Evolutionary conservation across 768 basidiomycete genomes (phyloP), one percentile per base, ranked within the genome.

Genomic region (Collybia sordida): DNA sequence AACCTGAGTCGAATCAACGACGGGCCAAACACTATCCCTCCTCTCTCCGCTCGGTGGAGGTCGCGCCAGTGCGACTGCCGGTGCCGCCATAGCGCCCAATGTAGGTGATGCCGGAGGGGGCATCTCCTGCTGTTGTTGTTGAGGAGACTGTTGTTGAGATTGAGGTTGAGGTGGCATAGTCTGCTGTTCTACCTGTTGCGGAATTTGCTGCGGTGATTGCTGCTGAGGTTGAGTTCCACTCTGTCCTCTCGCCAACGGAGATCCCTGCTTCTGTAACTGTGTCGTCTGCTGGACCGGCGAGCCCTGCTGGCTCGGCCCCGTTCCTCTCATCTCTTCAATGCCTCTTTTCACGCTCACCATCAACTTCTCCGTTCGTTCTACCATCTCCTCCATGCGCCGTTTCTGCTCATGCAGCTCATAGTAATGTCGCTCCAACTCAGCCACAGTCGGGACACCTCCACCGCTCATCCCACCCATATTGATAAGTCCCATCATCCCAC

Each of bases 391-490:
- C 70, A 87, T 72, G 63, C 77, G 71, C 59, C 70, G 71, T 66
- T 82, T 81, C 61, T 88, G 78, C 58, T 85, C 81, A 3, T 71
- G 67, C 47, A 93, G 73, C 59, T 85, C 78, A 17, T 68, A 58
- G 58, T 88, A 90, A 63, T 92, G 90, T 48, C 81, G 72, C 65
- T 86, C 86, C 54, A 93, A 68, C 55, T 93, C 91, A 6, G 59
- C 60, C 44, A 78, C 59, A 14, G 80, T 82, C 42, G 74, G 74
- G 9, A 73, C 65, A 4, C 50, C 48, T 31, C 68, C 66, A 9
- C 35, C 21, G 5, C 36, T 45, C 35, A 12, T 17, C 31, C 47
- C 23, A 6, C 47, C 41, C 0, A 42, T 40, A 28, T 49, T 40
- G 21, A 37, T 46, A 1, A 37, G n/a, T 12, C 73, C 64, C 41